Conservation (phyloP, 768 basidiomycete species). For the Epithele typhae region DNA sequence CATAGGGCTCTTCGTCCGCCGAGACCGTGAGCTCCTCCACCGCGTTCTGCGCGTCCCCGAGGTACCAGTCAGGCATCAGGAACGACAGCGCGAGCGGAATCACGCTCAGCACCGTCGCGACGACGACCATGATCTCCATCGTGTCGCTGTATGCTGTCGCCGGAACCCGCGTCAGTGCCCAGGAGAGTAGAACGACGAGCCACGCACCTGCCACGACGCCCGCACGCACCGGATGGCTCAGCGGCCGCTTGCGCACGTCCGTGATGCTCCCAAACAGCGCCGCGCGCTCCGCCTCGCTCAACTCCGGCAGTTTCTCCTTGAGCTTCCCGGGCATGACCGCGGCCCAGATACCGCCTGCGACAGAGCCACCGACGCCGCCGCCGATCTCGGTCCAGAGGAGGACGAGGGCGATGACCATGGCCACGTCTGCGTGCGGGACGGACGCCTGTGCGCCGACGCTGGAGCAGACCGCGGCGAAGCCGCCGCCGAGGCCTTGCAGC, state of each 20-base stretch:
- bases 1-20: constrained; percentile 7
- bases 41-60: constrained; percentile 69
- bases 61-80: constrained; percentile 59
- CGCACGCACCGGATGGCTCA: constrained; percentile 54
- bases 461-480: constrained; percentile 41
- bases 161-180: no score
- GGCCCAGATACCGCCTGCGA: constrained; percentile 61
- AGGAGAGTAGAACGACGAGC: no score
- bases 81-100: constrained; percentile 56
- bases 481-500: constrained; percentile 48
- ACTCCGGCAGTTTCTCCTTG: constrained; percentile 46
- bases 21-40: constrained; percentile 36
- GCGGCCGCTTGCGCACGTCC: constrained; percentile 41
- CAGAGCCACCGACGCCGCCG: constrained; percentile 39
- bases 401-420: constrained; percentile 43
- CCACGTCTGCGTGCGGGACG: constrained; percentile 38
- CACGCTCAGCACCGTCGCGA: constrained; percentile 41
- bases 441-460: constrained; percentile 44
- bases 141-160: constrained; percentile 27
- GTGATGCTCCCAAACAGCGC: constrained; percentile 54
- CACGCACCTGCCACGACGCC: constrained; percentile 29
- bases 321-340: constrained; percentile 63
- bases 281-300: constrained; percentile 38
- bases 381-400: constrained; percentile 38
- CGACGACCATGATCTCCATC: constrained; percentile 24